Base-by-base conservation (phyloP, 2,329 filamentous ascomycete genomes). In the Ophiostoma sp. region DNA sequence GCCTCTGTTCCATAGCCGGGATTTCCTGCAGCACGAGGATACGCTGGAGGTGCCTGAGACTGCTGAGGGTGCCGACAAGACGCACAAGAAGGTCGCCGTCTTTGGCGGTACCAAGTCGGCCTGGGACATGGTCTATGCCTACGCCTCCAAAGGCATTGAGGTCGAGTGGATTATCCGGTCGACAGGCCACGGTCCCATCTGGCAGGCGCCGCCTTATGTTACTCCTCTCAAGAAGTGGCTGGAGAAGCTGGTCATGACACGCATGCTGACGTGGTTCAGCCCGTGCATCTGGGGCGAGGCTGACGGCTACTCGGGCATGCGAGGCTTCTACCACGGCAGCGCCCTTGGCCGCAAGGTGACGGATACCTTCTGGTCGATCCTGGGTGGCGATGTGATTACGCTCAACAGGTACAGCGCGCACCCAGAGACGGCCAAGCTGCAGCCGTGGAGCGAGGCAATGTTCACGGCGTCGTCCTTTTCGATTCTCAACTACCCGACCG, bases 261-360 rank as follows among this genome's bases (percentile, higher is more conserved):
- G 92, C 0, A 85, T 92, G 75, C 81, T 94, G 71, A 92, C 89
- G 1, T 94, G 91, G 89, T 89, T 95, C 80, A 90, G 88, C 70
- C 92, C 93, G 0, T 94, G 92, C 78, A 86, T 92, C 17, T 95
- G 91, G 90, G 91, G 90, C 4, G 83, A 85, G 1, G 87, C 85
- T 1, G 90, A 90, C 77, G 91, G 90, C 0, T 91, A 87, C 76
- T 82, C 85, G 15, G 82, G 81, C 12, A 82, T 88, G 1, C 85
- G 89, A 3, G 78, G 80, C 11, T 88, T 91, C 74, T 82, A 90
- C 64, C 89, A 92, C 75, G 82, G 84, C 28, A 91, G 88, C 0
- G 80, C 82, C 45, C 71, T 91, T 1, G 90, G 90, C 1, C 85
- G 88, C 0, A 82, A 82, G 69, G 79, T 92, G 25, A 86, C 88